phyloP scores from a whole-genome alignment of 2,329 filamentous ascomycete species.

The Trichocomaceae sp. region DNA sequence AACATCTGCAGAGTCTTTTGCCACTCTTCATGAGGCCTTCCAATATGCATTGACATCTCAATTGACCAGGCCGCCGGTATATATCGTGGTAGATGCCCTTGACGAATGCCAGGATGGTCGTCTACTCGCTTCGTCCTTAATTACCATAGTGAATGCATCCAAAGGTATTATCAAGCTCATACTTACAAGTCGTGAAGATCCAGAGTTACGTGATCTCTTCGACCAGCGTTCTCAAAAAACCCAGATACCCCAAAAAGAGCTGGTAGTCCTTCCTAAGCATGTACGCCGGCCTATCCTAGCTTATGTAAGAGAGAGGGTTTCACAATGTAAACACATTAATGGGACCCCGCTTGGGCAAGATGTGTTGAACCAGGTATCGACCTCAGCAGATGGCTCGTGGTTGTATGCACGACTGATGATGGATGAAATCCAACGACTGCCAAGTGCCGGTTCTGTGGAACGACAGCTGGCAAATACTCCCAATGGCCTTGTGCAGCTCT shows the following conservation, averaged over 20 bases:
- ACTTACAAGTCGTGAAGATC: conserved; percentile 5
- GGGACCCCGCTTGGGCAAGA: not conserved
- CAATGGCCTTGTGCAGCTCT: not conserved
- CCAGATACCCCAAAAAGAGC: not conserved
- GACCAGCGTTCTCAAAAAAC: not conserved
- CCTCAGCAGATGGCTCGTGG: conserved; percentile 5
- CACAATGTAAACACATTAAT: not conserved
- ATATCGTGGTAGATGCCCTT: conserved; percentile 5
- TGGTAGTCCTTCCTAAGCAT: not conserved
- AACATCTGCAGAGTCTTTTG: not conserved
- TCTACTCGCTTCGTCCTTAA: not conserved
- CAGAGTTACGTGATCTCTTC: not conserved
- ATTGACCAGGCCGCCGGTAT: not conserved
- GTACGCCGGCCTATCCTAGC: not conserved
- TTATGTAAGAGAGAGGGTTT: not conserved
- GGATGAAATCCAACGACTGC: conserved; percentile 8
- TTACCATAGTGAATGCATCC: not conserved
- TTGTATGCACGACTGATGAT: conserved; percentile 8
- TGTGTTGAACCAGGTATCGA: not conserved
- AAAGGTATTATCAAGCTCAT: not conserved
- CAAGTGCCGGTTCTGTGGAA: not conserved
- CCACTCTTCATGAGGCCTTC: not conserved
- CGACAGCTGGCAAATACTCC: conserved; percentile 1
- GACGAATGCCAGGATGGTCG: conserved; percentile 1
- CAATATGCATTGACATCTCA: not conserved